Conservation (phyloP, 768 basidiomycete species). For the Porphyrellus cyaneotinctus region DNA sequence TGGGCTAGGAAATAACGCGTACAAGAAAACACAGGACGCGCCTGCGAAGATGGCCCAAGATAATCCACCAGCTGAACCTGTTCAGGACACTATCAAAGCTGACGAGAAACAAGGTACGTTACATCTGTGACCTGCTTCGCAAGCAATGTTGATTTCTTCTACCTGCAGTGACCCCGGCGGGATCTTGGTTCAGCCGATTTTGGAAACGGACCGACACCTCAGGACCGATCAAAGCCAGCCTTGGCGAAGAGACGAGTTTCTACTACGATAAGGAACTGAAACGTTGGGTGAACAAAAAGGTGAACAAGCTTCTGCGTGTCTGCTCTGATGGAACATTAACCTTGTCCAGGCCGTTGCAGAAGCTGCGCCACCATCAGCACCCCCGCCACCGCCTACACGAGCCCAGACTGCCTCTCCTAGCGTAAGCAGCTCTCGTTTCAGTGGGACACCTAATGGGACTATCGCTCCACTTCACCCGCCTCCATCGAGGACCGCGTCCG, state of each 20-base stretch:
- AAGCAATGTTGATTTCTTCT: not conserved
- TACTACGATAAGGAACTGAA: conserved; percentile 94
- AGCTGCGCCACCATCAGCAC: conserved; percentile 46
- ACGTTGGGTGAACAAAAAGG: conserved; percentile 95
- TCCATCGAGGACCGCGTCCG: conserved; percentile 53
- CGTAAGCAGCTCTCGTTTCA: conserved; percentile 36
- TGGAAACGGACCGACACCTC: conserved; percentile 68
- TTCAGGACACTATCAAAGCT: conserved; percentile 13
- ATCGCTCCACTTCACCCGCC: conserved; percentile 13
- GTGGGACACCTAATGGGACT: conserved; percentile 25
- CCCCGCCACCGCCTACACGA: conserved; percentile 77
- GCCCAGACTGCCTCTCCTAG: conserved; percentile 85
- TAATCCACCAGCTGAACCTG: conserved; percentile 18
- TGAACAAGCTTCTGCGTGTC: conserved; percentile 28
- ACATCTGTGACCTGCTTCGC: not conserved
- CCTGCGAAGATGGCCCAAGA: conserved; percentile 29
- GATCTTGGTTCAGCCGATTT: conserved; percentile 80
- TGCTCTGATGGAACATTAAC: not conserved
- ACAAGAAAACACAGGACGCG: conserved; percentile 32
- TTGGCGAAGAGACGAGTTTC: conserved; percentile 88
- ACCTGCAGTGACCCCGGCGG: conserved; percentile 33
- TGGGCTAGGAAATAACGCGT: conserved; percentile 77
- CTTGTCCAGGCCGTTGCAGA: conserved; percentile 50
- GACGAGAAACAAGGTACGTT: conserved; percentile 33
- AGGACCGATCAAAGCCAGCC: conserved; percentile 83